Evolutionary conservation across 495 filamentous ascomycete genomes (phyloP), one percentile per base, ranked within the genome.

Genomic region (Pseudevernia furfuracea): DNA sequence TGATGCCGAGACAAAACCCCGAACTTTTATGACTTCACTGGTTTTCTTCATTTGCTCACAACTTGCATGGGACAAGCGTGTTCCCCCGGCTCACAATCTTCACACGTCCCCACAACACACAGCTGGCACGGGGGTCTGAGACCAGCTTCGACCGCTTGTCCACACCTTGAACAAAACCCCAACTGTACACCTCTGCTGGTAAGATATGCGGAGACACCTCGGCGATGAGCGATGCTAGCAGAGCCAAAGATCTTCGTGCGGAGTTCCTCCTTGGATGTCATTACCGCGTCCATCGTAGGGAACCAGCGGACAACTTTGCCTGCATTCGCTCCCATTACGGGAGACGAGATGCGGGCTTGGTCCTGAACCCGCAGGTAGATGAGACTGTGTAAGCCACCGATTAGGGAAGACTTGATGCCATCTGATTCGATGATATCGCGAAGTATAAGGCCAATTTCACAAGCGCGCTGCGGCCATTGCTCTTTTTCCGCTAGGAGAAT

Each of bases 221-320:
- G 25, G 2, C 65, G 65, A 66, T 66, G 65, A 2, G 52, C 37
- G 41, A 66, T 38, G 30, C 65, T 66, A 19, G 6, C 38, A 30
- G 36, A 11, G 4, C 65, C 65, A 59, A 66, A 66, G 14, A 66
- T 52, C 53, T 62, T 66, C 4, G 59, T 53, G 23, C 49, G 38
- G 17, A 66, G 56, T 36, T 62, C 28, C 23, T 41, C 41, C 41
- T 63, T n/a, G 23, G 65, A 66, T 28, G 41, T 59, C 59, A 66
- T 66, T 4, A 66, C 41, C 41, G 46, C 43, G 23, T 66, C 60
- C 60, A 66, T 46, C 7, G 46, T 60, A 28, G 60, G 60, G 37
- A 66, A 32, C 60, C 48, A 62, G 11, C 52, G 60, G 30, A 66
- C 30, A 30, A 52, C 44, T 1, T 38, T 23, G 28, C 60, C 60